Evolutionary conservation across 768 basidiomycete species (phyloP), one percentile per base, ranked within the genome.

Genomic region (Xanthoconium stramineum): DNA sequence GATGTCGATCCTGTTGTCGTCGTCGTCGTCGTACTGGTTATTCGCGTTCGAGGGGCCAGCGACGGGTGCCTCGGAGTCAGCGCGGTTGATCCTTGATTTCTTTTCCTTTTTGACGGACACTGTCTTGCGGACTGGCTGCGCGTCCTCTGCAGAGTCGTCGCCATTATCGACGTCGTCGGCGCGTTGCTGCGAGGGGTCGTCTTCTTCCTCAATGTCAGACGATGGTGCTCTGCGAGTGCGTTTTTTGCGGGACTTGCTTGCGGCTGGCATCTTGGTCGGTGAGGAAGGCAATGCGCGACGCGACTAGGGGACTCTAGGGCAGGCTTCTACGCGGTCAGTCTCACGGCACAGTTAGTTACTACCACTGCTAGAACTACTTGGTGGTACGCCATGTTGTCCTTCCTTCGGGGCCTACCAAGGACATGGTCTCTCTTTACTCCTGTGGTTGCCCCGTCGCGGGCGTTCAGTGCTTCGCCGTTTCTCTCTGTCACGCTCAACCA

Each of bases 401-500:
- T 69, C 32, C 37, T 73, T 43, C 65, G 62, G 15, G 17, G 57
- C 5, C 43, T 71, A 32, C 49, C 63, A 20, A 48, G 53, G 56
- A 20, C 64, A 64, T 73, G 68, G 48, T 53, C 58, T 19, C 52
- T 59, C 45, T 36, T 47, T 33, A 47, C 47, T 0, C 44, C 19
- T 2, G 17, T 39, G 2, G 8, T 42, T 28, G 8, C 46, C 28
- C 37, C 56, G 54, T 70, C 72, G 53, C 79, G 85, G 57, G 70
- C 80, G 15, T 91, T 92, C 71, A 86, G 87, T 60, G 69, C 82
- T 7, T 82, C 88, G 36, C 75, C 83, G 0, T 72, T 79, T n/a
- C 65, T 83, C 9, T 72, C 74, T 53, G 79, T 78, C 32, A 96
- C 94, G 1, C 81, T 96, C 63, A 94, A 94, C 73, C 94, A 96